Percentiles rank a stretch among this genome's conserved stretches.
Evolutionary conservation across 805 yeast species (phyloP).

Genomic region (Wickerhamomyces subpelliculosus): DNA sequence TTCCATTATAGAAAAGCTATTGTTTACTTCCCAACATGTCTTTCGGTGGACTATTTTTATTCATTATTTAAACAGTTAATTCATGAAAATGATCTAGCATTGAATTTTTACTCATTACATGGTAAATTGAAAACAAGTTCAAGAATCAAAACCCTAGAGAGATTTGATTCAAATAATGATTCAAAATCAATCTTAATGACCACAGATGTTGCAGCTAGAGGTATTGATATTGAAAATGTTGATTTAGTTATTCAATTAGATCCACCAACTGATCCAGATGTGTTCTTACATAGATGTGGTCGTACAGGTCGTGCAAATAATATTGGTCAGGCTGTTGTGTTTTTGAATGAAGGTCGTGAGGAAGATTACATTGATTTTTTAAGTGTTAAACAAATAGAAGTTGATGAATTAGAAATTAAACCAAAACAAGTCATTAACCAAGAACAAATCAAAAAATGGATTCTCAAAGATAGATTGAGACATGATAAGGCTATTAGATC

Average conservation of each 20-base stretch:
- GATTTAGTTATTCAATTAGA: constrained; percentile 91
- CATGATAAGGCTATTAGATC: constrained; percentile 78
- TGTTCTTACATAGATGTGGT: constrained; percentile 91
- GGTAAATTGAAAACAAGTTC: constrained; percentile 85
- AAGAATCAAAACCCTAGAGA: constrained; percentile 62
- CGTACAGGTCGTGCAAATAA: constrained; percentile 92
- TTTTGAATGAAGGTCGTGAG: constrained; percentile 71
- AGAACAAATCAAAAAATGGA: constrained; percentile 37
- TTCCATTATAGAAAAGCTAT: constrained; percentile 70
- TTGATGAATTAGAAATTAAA: constrained; percentile 32
- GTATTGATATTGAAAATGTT: constrained; percentile 91
- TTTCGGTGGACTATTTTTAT: constrained; percentile 73
- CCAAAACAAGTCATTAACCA: constrained; percentile 6
- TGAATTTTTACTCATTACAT: constrained; percentile 67
- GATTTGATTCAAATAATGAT: constrained; percentile 33
- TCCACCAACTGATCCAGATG: constrained; percentile 90
- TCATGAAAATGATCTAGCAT: constrained; percentile 19
- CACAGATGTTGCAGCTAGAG: constrained; percentile 98
- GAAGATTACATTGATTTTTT: constrained; percentile 76
- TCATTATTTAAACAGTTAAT: constrained; percentile 39
- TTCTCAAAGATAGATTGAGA: constrained; percentile 65
- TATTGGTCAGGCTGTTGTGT: constrained; percentile 69
- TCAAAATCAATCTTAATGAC: constrained; percentile 66
- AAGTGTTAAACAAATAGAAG: constrained; percentile 56
- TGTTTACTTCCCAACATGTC: constrained; percentile 90